Evolutionary conservation across 2,329 filamentous ascomycete genomes (phyloP).

Genomic region (Scleromitrula shiraiana): DNA sequence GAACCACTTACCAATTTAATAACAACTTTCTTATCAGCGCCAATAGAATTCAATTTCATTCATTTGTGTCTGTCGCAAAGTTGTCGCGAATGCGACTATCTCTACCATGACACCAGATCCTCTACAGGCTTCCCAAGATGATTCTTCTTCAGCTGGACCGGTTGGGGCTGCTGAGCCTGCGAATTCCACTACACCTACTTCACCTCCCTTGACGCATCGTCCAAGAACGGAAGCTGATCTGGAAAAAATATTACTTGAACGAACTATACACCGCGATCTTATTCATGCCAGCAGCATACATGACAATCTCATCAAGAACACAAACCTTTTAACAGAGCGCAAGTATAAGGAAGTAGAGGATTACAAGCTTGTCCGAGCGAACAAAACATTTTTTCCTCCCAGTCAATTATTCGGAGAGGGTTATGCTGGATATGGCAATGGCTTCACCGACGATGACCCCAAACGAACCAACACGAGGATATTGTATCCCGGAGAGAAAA

Average conservation of each 20-base stretch:
- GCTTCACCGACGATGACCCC: constrained; percentile 65
- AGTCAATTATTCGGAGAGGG: constrained; percentile 60
- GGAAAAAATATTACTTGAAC: constrained; percentile 47
- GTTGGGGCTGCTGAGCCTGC: constrained; percentile 15
- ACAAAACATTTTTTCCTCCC: constrained; percentile 47
- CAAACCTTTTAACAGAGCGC: constrained; percentile 49
- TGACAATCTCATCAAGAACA: constrained; percentile 41
- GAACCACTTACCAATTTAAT: too few relatives aligned
- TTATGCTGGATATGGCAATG: constrained; percentile 85
- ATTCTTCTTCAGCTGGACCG: constrained; percentile 2
- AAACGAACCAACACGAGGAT: constrained; percentile 38
- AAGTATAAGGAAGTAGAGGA: constrained; percentile 62
- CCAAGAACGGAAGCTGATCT: constrained; percentile 25
- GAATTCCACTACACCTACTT: constrained; percentile 14
- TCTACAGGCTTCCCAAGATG: constrained; percentile 19
- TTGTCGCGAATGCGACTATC: constrained; percentile 26
- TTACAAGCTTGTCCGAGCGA: constrained; percentile 55
- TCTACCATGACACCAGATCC: constrained; percentile 28
- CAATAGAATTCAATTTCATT: neutral
- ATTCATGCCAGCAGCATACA: constrained; percentile 47
- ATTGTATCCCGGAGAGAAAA: constrained; percentile 72
- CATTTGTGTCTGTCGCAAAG: neutral
- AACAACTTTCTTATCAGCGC: too few relatives aligned
- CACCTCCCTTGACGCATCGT: constrained; percentile 23
- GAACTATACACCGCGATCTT: constrained; percentile 58